A percentile compares a stretch with the other conserved stretches of the same genome.
These are phyloP conservation scores for Centaurea solstitialis DNA, from an alignment of 129 eudicot species.

Conservation along the genomic window DNA sequence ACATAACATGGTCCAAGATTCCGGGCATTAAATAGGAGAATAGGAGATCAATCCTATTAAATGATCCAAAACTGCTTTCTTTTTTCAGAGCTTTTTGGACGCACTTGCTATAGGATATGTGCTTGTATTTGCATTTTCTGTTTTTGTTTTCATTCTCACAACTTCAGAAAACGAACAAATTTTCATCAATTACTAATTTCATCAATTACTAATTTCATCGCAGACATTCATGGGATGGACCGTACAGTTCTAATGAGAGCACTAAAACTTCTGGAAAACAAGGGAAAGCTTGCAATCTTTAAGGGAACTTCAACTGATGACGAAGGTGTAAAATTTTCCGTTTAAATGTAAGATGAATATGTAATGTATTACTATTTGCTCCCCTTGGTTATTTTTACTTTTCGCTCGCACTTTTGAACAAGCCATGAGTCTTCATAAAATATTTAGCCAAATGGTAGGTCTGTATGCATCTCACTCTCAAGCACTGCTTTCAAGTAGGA, in stretches of 20 bases:
- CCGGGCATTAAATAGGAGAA: background rate
- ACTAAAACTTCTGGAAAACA: conserved; percentile 61
- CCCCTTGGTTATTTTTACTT: background rate
- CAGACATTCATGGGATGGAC: conserved; percentile 84
- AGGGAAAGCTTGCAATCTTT: conserved; percentile 77
- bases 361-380: background rate
- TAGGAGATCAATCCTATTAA: background rate
- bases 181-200: background rate
- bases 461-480: background rate
- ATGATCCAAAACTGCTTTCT: background rate
- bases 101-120: background rate
- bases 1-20: background rate
- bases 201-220: background rate
- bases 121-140: background rate
- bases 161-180: background rate
- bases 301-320: conserved; percentile 88
- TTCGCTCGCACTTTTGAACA: background rate
- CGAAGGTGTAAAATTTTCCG: conserved; percentile 76
- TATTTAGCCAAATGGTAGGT: background rate
- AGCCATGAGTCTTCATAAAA: background rate
- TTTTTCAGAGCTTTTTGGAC: background rate
- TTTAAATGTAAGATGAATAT: conserved; percentile 17
- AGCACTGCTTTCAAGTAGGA: background rate
- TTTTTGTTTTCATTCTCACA: background rate
- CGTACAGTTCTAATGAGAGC: conserved; percentile 75